Evolutionary conservation across 768 basidiomycete species (phyloP).

Genomic region (Russula sp.): DNA sequence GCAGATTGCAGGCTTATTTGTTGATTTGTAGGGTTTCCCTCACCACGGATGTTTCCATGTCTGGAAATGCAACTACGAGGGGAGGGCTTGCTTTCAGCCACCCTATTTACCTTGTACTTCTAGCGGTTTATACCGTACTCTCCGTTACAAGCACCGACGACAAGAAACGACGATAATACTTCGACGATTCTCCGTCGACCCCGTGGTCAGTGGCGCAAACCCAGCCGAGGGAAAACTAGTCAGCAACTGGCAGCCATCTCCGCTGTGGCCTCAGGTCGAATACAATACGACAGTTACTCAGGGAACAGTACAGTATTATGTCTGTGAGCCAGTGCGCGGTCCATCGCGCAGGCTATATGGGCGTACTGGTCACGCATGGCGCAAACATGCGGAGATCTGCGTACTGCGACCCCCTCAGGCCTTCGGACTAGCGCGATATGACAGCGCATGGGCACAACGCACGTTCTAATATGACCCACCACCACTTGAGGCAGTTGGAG

Average conservation of each 20-base stretch:
- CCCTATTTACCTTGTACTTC: not conserved
- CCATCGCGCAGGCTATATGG: not conserved
- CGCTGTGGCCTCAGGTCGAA: not conserved
- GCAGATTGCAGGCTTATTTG: not conserved
- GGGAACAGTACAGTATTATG: not conserved
- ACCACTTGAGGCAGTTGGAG: not conserved
- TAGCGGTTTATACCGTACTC: constrained; percentile 1
- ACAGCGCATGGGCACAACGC: not conserved
- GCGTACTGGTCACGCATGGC: not conserved
- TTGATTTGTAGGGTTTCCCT: not conserved
- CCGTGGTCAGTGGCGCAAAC: not conserved
- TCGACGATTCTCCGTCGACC: constrained; percentile 21
- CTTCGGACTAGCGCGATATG: not conserved
- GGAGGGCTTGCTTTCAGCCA: not conserved
- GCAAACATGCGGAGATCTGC: not conserved
- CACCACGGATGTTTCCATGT: not conserved
- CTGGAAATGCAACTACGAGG: not conserved
- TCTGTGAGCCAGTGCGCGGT: not conserved
- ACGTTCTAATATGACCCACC: not conserved
- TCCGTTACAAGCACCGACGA: not conserved
- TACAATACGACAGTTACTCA: not conserved
- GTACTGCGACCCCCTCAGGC: not conserved
- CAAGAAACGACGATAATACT: constrained; percentile 12
- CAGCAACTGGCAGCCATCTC: constrained; percentile 9
- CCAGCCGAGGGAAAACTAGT: not conserved